Evolutionary conservation across 352 stramenopile genomes (phyloP), one percentile per base, ranked within the genome.

Genomic region (Globisporangium emineosum): DNA sequence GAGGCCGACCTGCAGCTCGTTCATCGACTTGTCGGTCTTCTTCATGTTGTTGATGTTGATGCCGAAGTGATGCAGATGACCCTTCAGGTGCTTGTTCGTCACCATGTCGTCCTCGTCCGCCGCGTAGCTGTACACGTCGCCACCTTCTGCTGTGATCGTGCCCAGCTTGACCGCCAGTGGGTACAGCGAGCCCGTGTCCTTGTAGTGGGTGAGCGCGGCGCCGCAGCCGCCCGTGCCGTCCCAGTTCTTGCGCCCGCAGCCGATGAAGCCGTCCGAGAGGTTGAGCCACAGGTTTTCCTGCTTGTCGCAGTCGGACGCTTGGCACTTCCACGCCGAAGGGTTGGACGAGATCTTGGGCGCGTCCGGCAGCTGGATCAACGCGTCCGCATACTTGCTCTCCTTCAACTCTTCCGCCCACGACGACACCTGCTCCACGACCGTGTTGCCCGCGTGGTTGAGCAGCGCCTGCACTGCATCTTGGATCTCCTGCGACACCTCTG

Each of bases 251-350:
- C 88, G 73, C 0, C 88, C 88, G 60, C 86, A 96, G 23, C 88
- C 88, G 71, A 96, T 91, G 71, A 79, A 94, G 12, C 88, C 88
- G 65, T 94, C 86, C 33, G 89, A 98, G 10, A 99, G 79, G 75
- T 99, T 99, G 25, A 99, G 75, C 98, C 98, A 99, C 35, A 99
- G 70, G 79, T 99, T 99, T 62, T 99, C 93, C 13, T 88, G 96
- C 70, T 97, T 97, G 51, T 98, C 97, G 69, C 87, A 98, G 54
- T 97, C 83, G 49, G 97, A 81, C 64, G 96, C 98, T 66, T 90
- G 77, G 68, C 91, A 98, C 57, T 90, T 93, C 79, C 88, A 96
- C 4, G 71, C 69, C 42, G 76, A 42, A 3, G 86, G 83, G 62
- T 90, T 91, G 0, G 86, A 89, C 49, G 84, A 79, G 56, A 96